Conservation (phyloP, 441 rosid species). For the Sinapis alba region DNA sequence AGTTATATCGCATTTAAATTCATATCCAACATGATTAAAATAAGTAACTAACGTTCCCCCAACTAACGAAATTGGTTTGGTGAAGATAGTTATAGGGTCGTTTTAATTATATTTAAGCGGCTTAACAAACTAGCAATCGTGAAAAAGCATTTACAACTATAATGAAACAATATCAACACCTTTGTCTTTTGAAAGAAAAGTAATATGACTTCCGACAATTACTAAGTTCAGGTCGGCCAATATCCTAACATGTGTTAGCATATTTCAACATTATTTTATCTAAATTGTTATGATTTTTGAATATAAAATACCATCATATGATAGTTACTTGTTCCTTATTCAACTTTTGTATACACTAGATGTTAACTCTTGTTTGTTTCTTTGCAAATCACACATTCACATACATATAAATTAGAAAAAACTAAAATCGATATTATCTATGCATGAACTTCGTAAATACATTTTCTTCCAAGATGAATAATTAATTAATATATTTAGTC, state of each 20-base stretch:
- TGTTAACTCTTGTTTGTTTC: neutral
- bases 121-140: neutral
- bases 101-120: neutral
- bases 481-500: neutral
- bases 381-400: neutral
- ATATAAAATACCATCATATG: neutral
- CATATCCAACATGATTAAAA: neutral
- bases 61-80: neutral
- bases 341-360: neutral
- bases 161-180: slow-evolving; percentile 3
- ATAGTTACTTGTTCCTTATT: neutral
- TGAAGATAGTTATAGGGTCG: neutral
- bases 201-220: slow-evolving; percentile 34
- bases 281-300: slow-evolving; percentile 12
- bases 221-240: slow-evolving; percentile 39
- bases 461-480: neutral
- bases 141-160: neutral
- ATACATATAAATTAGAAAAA: neutral
- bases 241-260: slow-evolving; percentile 34
- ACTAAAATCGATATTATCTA: neutral
- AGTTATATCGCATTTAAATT: neutral
- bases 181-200: slow-evolving; percentile 11
- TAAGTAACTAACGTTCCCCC: neutral
- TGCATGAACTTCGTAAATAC: neutral
- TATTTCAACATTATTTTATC: slow-evolving; percentile 3